Base-by-base conservation (phyloP, 257 asterid genomes). In the Haberlea rhodopensis region DNA sequence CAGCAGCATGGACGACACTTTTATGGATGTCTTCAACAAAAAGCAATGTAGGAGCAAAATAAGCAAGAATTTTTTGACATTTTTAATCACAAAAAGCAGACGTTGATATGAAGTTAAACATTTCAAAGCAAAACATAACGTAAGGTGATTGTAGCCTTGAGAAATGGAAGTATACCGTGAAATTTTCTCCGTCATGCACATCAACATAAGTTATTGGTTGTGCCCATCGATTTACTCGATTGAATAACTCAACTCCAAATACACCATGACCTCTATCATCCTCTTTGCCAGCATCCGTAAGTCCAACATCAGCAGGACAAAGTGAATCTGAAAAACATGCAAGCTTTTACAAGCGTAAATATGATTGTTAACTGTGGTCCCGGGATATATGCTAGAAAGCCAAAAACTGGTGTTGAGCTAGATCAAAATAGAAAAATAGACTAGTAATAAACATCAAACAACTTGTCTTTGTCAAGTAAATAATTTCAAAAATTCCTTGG, bases 191-290 rank as follows among this genome's bases (percentile, higher is more conserved):
- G 68, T 89, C 97, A 1, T 92, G 90, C 66, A 92, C 68, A 76
- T 84, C 94, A 71, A 92, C 79, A 59, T 92, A 92, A 24, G 91
- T 89, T 67, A 92, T 79, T 29, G 97, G 99, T 68, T 89, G 98
- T 62, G 91, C 76, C 98, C 97, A 92, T 60, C 94, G 78, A 83
- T 80, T 82, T 16, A 79, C 89, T 82, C 97, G 79, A 69, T 76
- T 87, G 76, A 82, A 84, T 26, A 87, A 73, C 58, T 74, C 71
- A 52, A 85, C 68, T 57, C 96, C 95, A 52, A 85, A 80, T 63
- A 87, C 72, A 59, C 99, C 97, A 73, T 89, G 96, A 58, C 99
- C 97, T 78, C 99, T 74, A 65, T 84, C 90, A 53, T 85, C 96
- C 78, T 85, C 92, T 76, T 73, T 71, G 67, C 77, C 81, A 67